Base-by-base conservation (phyloP, 257 asterid species). In the Solanum phureja region DNA sequence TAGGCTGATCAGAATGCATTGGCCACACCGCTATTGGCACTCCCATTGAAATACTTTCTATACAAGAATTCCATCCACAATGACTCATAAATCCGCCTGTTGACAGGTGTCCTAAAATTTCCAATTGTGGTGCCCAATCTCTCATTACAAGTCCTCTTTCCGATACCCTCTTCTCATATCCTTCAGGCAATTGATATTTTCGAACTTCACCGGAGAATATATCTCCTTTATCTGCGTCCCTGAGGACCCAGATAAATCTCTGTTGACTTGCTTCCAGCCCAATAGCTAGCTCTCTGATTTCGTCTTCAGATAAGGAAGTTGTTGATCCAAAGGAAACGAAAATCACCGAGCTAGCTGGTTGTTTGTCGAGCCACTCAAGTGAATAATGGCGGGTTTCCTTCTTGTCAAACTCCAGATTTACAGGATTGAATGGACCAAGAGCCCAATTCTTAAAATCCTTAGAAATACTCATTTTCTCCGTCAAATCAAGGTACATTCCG, bases 141-240 rank as follows among this genome's bases (percentile, higher is more conserved):
- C 89, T 83, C 18, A 77, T 21, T 3, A 89, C 83, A 2, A 89
- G 6, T 19, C 89, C 90, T 38, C 68, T 77, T 29, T 49, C 90
- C 9, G 24, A 21, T 3, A 69, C 68, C 29, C 92, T 84, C 42
- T 87, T 87, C 71, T 90, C 89, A 27, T 76, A 90, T 49, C 88
- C 89, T 83, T 73, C 27, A 42, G 92, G 90, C 31, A 90, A 83
- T 31, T 87, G 76, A 9, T 38, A 24, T 42, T 84, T 82, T 16
- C 93, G 83, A 0, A 18, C 38, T 3, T 90, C 92, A 14, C 91
- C 91, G 0, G 18, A 16, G 37, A 93, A 92, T 1, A 93, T 83
- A 71, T 95, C 91, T 2, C 94, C 98, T 86, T 68, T 91, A 37
- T 95, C 98, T 0, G 98, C 98, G 1, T 94, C 96, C 66, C 98